Evolutionary conservation across 2,329 filamentous ascomycete species (phyloP), one percentile per base, ranked within the genome.

Genomic region (Ophiostoma sp.): DNA sequence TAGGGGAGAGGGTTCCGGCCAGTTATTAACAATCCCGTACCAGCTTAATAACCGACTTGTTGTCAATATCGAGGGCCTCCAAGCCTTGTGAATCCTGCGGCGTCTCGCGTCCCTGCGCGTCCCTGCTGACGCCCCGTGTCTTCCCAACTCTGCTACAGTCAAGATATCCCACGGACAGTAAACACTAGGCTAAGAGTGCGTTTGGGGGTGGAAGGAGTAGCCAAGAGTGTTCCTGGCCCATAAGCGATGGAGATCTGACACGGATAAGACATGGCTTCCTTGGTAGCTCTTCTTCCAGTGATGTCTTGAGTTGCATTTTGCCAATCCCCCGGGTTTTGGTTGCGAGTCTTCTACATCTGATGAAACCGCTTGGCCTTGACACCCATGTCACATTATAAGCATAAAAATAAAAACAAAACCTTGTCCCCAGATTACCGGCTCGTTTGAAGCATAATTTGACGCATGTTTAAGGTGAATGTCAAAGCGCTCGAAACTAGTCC

Each of bases 211-310:
- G 16, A 8, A 52, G 47, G 47, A 47, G 47, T n/a, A 55, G 49
- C 49, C 49, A 55, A 55, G 49, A 55, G 7, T 9, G 8, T 47
- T 16, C 11, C 49, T 5, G 18, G 49, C 6, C 49, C 49, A 27
- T 55, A 4, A 55, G 49, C 49, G 14, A 55, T 55, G 49, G 7
- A 55, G 49, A 55, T 55, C 49, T 55, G 11, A 55, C 49, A 55
- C 49, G 18, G 8, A 55, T 55, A 55, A 55, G 49, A 55, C 49
- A 55, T 55, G 18, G 18, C 49, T 55, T n/a, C 18, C 49, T 55
- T 55, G 49, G 49, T 11, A 4, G 49, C n/a, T 55, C 49, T n/a
- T 18, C 6, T 9, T 5, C 47, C 11, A 55, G 11, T 55, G 49
- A 8, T 55, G 49, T 3, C n/a, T 12, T 55, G 49, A 4, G 49